Percentiles rank a stretch among this genome's conserved stretches.
Evolutionary conservation across 306 rosid species (phyloP).

Genomic region (Quercus rubra): DNA sequence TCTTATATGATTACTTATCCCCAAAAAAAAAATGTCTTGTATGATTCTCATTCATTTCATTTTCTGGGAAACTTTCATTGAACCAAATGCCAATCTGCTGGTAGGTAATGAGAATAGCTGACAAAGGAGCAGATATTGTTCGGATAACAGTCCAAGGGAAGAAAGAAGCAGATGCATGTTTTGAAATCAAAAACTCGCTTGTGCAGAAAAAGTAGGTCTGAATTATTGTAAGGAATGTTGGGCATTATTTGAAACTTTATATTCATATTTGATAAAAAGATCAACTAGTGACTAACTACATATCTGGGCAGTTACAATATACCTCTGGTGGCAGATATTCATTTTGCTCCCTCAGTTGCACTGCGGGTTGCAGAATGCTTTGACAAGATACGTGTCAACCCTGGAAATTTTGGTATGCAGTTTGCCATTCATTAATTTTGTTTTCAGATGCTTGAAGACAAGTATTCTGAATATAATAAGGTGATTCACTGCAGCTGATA

Average conservation of each 20-base stretch:
- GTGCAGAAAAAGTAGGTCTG: constrained; percentile 84
- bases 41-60: not conserved
- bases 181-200: constrained; percentile 84
- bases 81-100: constrained; percentile 19
- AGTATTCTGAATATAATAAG: constrained; percentile 25
- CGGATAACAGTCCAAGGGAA: constrained; percentile 97
- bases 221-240: constrained; percentile 1
- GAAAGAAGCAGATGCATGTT: constrained; percentile 98
- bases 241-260: constrained; percentile 13
- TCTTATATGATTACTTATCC: not conserved
- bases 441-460: not conserved
- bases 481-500: constrained; percentile 69
- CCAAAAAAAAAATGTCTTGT: not conserved
- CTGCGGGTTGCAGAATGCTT: constrained; percentile 89
- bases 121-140: constrained; percentile 89
- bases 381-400: constrained; percentile 93
- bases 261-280: not conserved
- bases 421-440: not conserved
- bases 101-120: constrained; percentile 95
- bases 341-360: constrained; percentile 85
- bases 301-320: constrained; percentile 63
- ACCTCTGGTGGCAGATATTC: constrained; percentile 89
- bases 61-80: constrained; percentile 2
- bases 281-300: constrained; percentile 14
- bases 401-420: constrained; percentile 80